Percentiles rank a stretch among this genome's conserved stretches.
phyloP scores from a whole-genome alignment of 768 basidiomycete species.

The Mycena maculata region DNA sequence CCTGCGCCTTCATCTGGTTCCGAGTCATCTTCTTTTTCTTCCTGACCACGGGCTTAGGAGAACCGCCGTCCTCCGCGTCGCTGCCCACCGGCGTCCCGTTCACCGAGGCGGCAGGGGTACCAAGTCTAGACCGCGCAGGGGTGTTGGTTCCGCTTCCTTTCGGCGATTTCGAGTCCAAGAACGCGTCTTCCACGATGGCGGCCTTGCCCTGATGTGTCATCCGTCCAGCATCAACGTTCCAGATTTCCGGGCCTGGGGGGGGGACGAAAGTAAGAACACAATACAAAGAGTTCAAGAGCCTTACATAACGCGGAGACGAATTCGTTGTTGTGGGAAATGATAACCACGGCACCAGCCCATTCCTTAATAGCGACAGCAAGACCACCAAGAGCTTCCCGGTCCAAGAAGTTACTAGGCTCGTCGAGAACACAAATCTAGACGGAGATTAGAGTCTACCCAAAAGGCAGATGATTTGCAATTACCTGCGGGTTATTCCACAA shows the following conservation, averaged over 20 bases:
- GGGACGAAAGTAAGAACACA: constrained; percentile 27
- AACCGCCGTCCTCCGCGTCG: constrained; percentile 73
- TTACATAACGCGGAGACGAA: constrained; percentile 85
- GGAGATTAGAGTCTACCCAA: constrained; percentile 5
- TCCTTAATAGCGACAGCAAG: constrained; percentile 94
- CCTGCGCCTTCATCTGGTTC: constrained; percentile 89
- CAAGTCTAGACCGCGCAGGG: constrained; percentile 74
- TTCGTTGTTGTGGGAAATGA: constrained; percentile 96
- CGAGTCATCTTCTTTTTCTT: constrained; percentile 95
- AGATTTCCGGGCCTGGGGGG: constrained; percentile 90
- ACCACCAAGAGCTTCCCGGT: constrained; percentile 94
- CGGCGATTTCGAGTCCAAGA: constrained; percentile 75
- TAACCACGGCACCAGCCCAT: constrained; percentile 94
- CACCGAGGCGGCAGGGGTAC: constrained; percentile 77
- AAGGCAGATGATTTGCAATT: neutral
- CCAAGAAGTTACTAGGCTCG: constrained; percentile 97
- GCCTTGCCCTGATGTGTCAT: constrained; percentile 91
- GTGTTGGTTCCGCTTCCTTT: constrained; percentile 80
- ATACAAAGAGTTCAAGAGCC: constrained; percentile 43
- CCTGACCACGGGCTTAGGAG: constrained; percentile 56
- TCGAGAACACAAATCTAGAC: constrained; percentile 79
- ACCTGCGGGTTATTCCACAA: constrained; percentile 97
- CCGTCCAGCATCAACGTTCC: constrained; percentile 89
- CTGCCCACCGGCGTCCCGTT: constrained; percentile 82
- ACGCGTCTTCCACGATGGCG: constrained; percentile 85